phyloP scores from a whole-genome alignment of 2,329 filamentous ascomycete species.

The Corniculantispora saksenae region DNA sequence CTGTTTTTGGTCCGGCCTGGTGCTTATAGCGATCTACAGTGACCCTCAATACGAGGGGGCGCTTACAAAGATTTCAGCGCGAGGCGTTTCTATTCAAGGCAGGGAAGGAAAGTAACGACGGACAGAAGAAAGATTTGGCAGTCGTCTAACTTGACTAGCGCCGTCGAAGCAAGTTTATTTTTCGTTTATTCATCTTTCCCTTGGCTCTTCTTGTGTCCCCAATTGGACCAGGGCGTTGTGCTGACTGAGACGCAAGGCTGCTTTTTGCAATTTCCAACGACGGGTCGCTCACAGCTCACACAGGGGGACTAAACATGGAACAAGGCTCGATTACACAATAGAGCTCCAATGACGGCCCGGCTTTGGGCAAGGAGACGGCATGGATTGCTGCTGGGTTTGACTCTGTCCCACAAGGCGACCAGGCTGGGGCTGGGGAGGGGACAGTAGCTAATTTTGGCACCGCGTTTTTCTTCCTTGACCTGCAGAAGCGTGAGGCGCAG shows the following conservation, averaged over 20 bases:
- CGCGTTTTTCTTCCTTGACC: not conserved
- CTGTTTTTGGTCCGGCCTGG: too few species aligned
- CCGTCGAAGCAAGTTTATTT: not conserved
- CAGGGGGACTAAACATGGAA: not conserved
- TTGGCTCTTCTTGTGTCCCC: not conserved
- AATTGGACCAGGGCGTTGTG: not conserved
- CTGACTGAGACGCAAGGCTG: not conserved
- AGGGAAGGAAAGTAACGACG: too few species aligned
- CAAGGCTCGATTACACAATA: not conserved
- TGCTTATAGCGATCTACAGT: too few species aligned
- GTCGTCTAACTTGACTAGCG: too few species aligned
- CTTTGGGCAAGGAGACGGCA: not conserved
- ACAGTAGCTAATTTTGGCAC: not conserved
- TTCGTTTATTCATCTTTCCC: not conserved
- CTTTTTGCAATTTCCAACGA: not conserved
- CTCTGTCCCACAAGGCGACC: not conserved
- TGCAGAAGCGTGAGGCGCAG: not conserved
- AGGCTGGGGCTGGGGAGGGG: not conserved
- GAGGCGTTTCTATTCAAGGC: too few species aligned
- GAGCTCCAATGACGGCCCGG: not conserved
- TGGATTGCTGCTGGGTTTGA: not conserved
- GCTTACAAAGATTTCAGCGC: too few species aligned
- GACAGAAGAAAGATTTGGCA: too few species aligned
- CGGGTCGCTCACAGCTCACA: too few species aligned
- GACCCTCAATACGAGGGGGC: too few species aligned